A percentile compares a stretch with the other conserved stretches of the same genome.
Evolutionary conservation across 2,329 filamentous ascomycete species (phyloP).

Genomic region (Fusarium nygamai): DNA sequence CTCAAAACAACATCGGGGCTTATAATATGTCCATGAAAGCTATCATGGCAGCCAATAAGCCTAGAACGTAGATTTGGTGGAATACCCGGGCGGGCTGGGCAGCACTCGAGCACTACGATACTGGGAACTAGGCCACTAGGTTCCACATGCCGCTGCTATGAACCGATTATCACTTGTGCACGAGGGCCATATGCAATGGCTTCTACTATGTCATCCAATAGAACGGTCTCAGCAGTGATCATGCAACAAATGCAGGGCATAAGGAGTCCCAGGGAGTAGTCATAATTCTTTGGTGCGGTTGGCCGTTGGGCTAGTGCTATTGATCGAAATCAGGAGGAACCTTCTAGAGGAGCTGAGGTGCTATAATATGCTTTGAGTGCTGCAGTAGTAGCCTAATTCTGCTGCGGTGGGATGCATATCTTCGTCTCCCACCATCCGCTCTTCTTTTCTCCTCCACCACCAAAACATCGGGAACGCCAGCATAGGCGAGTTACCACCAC

Average conservation of each 20-base stretch:
- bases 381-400: slow-evolving; percentile 4
- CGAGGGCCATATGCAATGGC: not conserved
- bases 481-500: not conserved
- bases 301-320: not conserved
- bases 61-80: not conserved
- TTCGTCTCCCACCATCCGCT: not conserved
- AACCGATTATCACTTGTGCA: not conserved
- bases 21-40: fast-evolving
- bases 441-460: not conserved
- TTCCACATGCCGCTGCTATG: not conserved
- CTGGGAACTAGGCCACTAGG: not conserved
- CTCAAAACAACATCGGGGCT: not conserved
- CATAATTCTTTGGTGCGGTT: not conserved
- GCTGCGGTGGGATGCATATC: not conserved
- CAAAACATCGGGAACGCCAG: not conserved
- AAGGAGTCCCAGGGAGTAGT: not conserved
- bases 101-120: not conserved
- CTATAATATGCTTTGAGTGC: not conserved
- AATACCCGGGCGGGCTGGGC: not conserved
- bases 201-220: not conserved
- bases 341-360: not conserved
- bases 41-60: not conserved
- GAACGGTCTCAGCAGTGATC: not conserved
- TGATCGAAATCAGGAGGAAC: not conserved
- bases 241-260: not conserved